Conservation (phyloP, 73 alveolate species). For the Tetrahymena thermophila region DNA sequence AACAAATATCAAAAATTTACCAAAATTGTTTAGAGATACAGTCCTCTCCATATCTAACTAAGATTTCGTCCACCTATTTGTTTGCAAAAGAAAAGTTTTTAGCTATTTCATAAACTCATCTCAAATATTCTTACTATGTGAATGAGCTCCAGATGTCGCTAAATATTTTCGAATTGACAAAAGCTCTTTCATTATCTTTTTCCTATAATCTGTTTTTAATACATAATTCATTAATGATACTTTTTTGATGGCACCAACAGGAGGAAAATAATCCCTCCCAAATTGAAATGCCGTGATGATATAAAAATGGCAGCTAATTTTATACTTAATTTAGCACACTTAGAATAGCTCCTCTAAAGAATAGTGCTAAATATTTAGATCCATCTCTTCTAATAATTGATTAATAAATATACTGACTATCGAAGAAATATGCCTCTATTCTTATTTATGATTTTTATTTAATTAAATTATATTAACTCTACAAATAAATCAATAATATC, state of each 20-base stretch:
- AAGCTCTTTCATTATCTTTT: not conserved
- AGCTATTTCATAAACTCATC: not conserved
- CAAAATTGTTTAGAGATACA: not conserved
- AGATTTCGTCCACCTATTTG: not conserved
- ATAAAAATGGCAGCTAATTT: not conserved
- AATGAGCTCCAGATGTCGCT: not conserved
- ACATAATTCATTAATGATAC: not conserved
- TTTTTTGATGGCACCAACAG: not conserved
- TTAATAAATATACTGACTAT: not conserved
- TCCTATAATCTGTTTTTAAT: not conserved
- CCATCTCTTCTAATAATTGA: not conserved
- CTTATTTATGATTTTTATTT: not conserved
- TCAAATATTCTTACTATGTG: not conserved
- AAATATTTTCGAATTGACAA: not conserved
- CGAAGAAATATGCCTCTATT: not conserved
- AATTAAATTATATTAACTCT: not conserved
- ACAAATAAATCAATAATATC: not conserved
- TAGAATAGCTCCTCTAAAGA: not conserved
- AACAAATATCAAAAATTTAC: not conserved
- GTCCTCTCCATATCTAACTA: conserved; percentile 1
- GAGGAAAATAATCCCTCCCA: not conserved
- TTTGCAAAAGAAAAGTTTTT: not conserved
- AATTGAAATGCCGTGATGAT: not conserved
- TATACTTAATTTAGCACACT: not conserved
- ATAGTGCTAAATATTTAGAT: not conserved